Evolutionary conservation across 176 grass and related monocot genomes (phyloP), one percentile per base, ranked within the genome.

Genomic region (Aegilops longissima): DNA sequence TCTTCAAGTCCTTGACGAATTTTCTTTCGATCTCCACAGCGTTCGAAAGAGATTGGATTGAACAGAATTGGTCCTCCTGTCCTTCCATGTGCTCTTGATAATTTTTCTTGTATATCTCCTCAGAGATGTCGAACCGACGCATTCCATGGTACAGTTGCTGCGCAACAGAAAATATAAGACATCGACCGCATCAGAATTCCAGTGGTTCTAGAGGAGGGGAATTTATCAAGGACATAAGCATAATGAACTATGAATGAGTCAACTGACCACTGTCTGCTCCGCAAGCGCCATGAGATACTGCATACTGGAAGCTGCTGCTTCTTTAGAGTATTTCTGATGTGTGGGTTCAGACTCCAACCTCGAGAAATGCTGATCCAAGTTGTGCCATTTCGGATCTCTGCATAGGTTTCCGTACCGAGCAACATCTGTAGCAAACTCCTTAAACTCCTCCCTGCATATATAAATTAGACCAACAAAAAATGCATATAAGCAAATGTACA

Each of bases 311-410:
- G 6, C 39, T 40, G 89, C 89, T 49, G 36, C 79, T 78, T 88
- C 84, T 79, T 89, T 82, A 8, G 82, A 79, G 35, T 74, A 25
- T 21, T 80, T 61, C 76, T 45, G 71, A 62, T 74, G 82, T 45
- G 39, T 49, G 45, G 12, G 44, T 81, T 86, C 74, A 81, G 62
- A 86, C 65, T 91, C 80, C 47, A 96, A 67, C 91, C 70, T 88
- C 36, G 39, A 59, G 81, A 96, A 90, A 66, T 86, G 65, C 34
- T 63, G 66, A 27, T 84, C 82, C 69, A 96, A 45, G 71, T 86
- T 93, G 89, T 96, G 94, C 89, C 89, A 93, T 58, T 62, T 79
- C 76, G 85, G 78, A 90, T 90, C 78, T 73, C 66, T 90, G 66
- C 89, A 93, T 12, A 77, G 61, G 39, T 96, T 88, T 75, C 94